Percentiles rank a stretch among this genome's conserved stretches.
Conservation (phyloP, 2,329 filamentous ascomycete genomes). For the Cucurbitaria berberidis region DNA sequence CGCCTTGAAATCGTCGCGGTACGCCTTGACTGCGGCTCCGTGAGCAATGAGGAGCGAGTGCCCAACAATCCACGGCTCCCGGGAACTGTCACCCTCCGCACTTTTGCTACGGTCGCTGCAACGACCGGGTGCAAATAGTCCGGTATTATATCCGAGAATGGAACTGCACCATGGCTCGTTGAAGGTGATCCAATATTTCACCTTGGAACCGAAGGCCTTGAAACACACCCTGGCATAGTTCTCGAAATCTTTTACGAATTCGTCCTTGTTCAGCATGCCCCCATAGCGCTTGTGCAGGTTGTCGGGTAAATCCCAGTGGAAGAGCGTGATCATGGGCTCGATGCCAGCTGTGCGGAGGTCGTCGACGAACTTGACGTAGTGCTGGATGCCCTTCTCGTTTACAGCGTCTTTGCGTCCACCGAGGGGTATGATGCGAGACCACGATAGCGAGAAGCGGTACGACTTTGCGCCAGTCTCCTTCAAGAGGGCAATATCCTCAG, state of each 20-base stretch:
- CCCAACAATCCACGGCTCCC: conserved; percentile 82
- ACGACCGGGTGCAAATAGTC: conserved; percentile 81
- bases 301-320: conserved; percentile 88
- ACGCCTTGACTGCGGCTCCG: conserved; percentile 78
- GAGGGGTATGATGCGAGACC: conserved; percentile 82
- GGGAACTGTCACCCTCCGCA: conserved; percentile 72
- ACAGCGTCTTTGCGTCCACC: conserved; percentile 81
- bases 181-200: conserved; percentile 89
- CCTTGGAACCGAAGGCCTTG: conserved; percentile 72
- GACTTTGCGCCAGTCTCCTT: conserved; percentile 74
- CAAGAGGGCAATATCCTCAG: conserved; percentile 77
- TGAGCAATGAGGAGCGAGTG: conserved; percentile 83
- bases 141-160: conserved; percentile 79
- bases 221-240: conserved; percentile 80
- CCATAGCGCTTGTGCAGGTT: conserved; percentile 80
- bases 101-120: conserved; percentile 77
- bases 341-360: conserved; percentile 79
- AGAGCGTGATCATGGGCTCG: conserved; percentile 79
- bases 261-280: conserved; percentile 77
- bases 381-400: conserved; percentile 77
- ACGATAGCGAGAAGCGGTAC: conserved; percentile 86
- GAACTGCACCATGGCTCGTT: conserved; percentile 89
- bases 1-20: conserved; percentile 80
- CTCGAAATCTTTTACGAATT: conserved; percentile 83
- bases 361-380: conserved; percentile 80